Evolutionary conservation across 805 yeast species (phyloP), one percentile per base, ranked within the genome.

Genomic region (Saturnispora dispora): DNA sequence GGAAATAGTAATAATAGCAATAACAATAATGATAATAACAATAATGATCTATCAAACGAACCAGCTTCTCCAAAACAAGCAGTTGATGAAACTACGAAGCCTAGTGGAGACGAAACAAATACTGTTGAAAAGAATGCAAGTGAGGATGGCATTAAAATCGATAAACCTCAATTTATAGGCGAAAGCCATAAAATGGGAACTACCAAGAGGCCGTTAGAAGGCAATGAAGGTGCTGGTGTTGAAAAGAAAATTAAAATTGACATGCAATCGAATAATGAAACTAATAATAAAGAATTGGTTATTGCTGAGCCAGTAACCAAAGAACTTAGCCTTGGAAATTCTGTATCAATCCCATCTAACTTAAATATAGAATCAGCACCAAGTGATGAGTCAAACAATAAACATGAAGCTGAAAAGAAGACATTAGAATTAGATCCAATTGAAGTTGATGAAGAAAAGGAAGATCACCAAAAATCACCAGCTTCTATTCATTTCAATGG

Each of bases 341-440:
- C 7, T n/a, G 22, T 9, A 10, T 10, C 23, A 17, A 18, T 17
- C 6, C 7, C 41, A 18, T 1, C 41, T 8, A 11, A 37, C 15
- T 17, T 23, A 22, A 23, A 23, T 13, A 23, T 30, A 22, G 44
- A 40, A 5, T 18, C 27, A 17, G 10, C 27, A 20, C 8, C 30
- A 22, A n/a, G 11, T 2, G 25, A 65, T 25, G 37, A 43, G 35
- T 13, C 17, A 30, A 30, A 46, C 6, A 15, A 11, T 5, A 48
- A 36, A 17, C 36, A 22, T 15, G 49, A 28, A 5, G 25, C n/a
- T 30, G 37, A 20, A 32, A 42, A 36, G 17, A 51, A 48, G 20
- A 59, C 65, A 5, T 60, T 64, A 30, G 64, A 63, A 17, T 55
- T 64, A 45, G 59, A 63, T 44, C 70, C 70, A 40, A 53, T 64